These are phyloP conservation scores for Ceratobasidium sp. DNA, from an alignment of 1,284 basidiomycete genomes.

Conservation along the genomic window DNA sequence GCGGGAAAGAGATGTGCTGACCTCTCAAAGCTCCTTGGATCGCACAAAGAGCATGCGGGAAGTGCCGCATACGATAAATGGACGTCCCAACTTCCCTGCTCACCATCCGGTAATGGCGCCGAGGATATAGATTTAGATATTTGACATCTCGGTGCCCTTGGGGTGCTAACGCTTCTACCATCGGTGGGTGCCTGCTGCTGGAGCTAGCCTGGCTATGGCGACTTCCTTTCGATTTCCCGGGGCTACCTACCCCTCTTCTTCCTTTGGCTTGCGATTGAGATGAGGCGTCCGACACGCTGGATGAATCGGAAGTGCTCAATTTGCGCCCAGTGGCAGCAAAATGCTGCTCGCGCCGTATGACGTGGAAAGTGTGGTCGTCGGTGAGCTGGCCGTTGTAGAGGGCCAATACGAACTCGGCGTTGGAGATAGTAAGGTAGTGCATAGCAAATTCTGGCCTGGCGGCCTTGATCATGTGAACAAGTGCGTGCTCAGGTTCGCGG, in stretches of 20 bases:
- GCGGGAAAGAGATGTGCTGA: no score
- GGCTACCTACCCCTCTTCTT: not conserved
- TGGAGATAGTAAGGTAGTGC: not conserved
- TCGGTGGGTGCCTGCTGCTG: not conserved
- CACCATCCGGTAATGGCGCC: conserved; percentile 31
- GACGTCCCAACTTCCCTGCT: conserved; percentile 24
- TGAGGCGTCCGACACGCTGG: no score
- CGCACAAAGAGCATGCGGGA: not conserved
- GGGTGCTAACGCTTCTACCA: not conserved
- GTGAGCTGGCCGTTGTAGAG: no score
- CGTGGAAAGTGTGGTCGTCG: no score
- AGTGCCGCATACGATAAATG: not conserved
- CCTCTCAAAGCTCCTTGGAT: conserved; percentile 17
- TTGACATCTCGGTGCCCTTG: not conserved
- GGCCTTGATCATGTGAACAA: not conserved
- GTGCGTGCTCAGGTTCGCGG: not conserved
- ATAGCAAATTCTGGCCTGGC: not conserved
- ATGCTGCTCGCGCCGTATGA: no score
- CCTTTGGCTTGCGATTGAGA: no score
- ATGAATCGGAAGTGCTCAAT: no score
- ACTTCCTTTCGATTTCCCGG: not conserved
- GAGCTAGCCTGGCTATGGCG: not conserved
- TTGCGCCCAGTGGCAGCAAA: no score
- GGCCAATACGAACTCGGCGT: no score
- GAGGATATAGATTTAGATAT: not conserved